A percentile compares a stretch with the other conserved stretches of the same genome.
Evolutionary conservation across 495 filamentous ascomycete genomes (phyloP).

Genomic region (Podospora comata): DNA sequence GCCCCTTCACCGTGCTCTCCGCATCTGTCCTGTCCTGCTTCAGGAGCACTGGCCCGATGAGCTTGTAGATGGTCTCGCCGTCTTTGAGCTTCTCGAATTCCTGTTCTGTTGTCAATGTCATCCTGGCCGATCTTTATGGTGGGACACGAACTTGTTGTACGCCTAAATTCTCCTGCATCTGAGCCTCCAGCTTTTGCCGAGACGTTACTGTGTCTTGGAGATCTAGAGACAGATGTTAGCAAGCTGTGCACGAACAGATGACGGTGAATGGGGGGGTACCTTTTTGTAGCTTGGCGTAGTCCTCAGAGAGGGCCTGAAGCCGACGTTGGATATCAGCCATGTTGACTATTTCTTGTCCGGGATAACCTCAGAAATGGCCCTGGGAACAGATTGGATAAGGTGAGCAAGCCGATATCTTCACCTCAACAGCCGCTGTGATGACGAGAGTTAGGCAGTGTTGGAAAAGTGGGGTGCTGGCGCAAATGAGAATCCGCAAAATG

Average conservation of each 20-base stretch:
- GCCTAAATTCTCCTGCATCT: constrained; percentile 85
- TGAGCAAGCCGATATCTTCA: neutral
- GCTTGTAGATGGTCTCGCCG: constrained; percentile 88
- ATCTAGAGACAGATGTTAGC: constrained; percentile 51
- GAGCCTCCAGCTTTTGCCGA: constrained; percentile 90
- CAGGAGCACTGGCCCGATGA: constrained; percentile 85
- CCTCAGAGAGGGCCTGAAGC: constrained; percentile 79
- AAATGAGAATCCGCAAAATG: neutral
- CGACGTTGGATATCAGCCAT: constrained; percentile 53
- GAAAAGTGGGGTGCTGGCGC: constrained; percentile 1
- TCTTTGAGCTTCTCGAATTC: constrained; percentile 79
- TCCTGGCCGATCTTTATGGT: neutral
- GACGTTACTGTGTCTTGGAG: constrained; percentile 70
- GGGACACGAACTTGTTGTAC: constrained; percentile 67
- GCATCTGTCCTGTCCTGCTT: constrained; percentile 93
- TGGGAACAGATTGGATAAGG: neutral
- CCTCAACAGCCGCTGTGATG: neutral
- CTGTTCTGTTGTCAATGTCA: constrained; percentile 34
- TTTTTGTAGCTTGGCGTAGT: constrained; percentile 81
- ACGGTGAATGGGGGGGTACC: constrained; percentile 44
- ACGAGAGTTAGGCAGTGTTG: neutral
- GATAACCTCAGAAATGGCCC: neutral
- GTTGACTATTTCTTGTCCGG: constrained; percentile 1
- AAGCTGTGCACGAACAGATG: neutral
- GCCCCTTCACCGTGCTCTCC: constrained; percentile 79